Percentiles rank a stretch among this genome's conserved stretches.
phyloP scores from a whole-genome alignment of 306 rosid species.

The cucumber (Cucumis sativus) region DNA sequence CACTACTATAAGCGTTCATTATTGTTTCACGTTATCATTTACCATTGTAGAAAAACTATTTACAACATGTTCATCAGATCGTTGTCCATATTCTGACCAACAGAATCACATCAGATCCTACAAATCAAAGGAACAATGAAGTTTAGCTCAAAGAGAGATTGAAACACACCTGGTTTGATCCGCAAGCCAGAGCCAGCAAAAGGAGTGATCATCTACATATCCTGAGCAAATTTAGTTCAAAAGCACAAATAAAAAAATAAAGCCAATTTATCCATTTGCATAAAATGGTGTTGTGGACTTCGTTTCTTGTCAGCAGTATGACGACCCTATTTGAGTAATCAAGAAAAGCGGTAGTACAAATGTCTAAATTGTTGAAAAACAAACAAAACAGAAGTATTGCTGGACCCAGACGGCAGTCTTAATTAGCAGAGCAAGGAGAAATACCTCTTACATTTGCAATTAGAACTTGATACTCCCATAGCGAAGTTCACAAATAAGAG shows the following conservation, averaged over 20 bases:
- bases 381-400: neutral
- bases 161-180: neutral
- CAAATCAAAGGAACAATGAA: neutral
- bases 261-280: neutral
- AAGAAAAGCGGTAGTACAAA: neutral
- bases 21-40: neutral
- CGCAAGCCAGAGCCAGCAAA: neutral
- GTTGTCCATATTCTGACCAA: neutral
- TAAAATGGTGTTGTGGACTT: neutral
- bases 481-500: neutral
- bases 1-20: neutral
- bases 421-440: neutral
- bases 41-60: neutral
- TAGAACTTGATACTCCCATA: neutral
- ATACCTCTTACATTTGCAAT: neutral
- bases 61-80: neutral
- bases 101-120: neutral
- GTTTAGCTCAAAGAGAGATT: too few species aligned
- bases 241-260: neutral
- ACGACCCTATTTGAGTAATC: neutral
- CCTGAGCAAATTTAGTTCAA: neutral
- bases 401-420: neutral
- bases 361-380: neutral
- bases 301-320: neutral
- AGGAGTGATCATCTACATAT: neutral